A percentile compares a stretch with the other conserved stretches of the same genome.
Conservation (phyloP, 441 rosid genomes). For the Croton setiger region DNA sequence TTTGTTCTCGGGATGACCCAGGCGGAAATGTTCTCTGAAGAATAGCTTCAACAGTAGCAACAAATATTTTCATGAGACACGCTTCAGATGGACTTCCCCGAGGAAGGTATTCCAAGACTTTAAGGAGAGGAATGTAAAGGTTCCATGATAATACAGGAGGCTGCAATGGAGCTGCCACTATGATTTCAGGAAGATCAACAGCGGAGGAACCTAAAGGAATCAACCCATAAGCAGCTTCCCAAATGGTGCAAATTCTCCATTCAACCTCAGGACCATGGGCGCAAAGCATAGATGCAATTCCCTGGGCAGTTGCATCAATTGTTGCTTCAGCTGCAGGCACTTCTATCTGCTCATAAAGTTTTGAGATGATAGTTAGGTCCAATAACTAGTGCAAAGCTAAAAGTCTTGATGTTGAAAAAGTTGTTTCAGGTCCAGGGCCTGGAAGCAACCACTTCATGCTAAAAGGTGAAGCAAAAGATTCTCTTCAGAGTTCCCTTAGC, state of each 20-base stretch:
- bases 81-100: constrained; percentile 99
- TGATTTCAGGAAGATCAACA: constrained; percentile 97
- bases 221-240: constrained; percentile 99
- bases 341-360: constrained; percentile 64
- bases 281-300: constrained; percentile 99
- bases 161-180: constrained; percentile 94
- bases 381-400: constrained; percentile 3
- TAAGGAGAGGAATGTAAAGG: constrained; percentile 92
- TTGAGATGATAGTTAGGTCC: constrained; percentile 24
- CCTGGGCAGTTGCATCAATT: constrained; percentile 99
- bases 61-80: constrained; percentile 96
- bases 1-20: constrained; percentile 50
- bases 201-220: constrained; percentile 95
- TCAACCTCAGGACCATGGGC: constrained; percentile 99
- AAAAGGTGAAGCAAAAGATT: neutral
- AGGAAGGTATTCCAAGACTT: constrained; percentile 98
- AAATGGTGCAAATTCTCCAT: constrained; percentile 98
- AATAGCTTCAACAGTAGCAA: constrained; percentile 93
- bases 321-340: constrained; percentile 97
- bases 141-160: constrained; percentile 98
- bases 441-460: constrained; percentile 1
- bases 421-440: neutral
- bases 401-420: neutral
- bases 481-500: constrained; percentile 9
- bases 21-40: constrained; percentile 89